A percentile compares a stretch with the other conserved stretches of the same genome.
phyloP scores from a whole-genome alignment of 768 basidiomycete species.

The Tricholoma bakamatsutake region DNA sequence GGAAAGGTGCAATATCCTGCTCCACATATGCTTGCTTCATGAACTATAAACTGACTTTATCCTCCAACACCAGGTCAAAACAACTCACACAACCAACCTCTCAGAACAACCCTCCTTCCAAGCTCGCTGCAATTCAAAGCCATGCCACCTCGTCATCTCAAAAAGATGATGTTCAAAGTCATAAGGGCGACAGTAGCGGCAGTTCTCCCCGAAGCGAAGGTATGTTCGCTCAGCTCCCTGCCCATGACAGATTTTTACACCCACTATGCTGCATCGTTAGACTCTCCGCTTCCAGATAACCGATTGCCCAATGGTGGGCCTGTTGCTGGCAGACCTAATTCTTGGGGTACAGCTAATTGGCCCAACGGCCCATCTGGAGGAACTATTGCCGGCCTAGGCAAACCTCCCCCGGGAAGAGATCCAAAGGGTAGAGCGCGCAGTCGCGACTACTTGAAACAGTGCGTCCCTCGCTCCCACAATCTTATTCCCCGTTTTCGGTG shows the following conservation, averaged over 20 bases:
- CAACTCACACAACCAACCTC: constrained; percentile 61
- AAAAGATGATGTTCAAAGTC: constrained; percentile 68
- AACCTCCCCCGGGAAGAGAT: constrained; percentile 77
- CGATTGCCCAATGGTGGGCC: constrained; percentile 59
- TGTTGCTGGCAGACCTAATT: constrained; percentile 43
- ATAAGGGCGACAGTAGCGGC: constrained; percentile 73
- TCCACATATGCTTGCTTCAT: constrained; percentile 4
- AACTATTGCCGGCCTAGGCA: constrained; percentile 48
- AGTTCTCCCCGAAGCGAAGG: constrained; percentile 88
- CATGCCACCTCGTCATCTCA: constrained; percentile 42
- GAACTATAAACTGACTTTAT: not conserved
- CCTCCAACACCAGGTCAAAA: constrained; percentile 54
- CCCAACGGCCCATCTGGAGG: constrained; percentile 39
- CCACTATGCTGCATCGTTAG: constrained; percentile 28
- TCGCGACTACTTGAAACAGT: constrained; percentile 97
- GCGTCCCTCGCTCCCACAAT: constrained; percentile 24
- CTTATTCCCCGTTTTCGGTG: not conserved
- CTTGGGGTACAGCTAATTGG: constrained; percentile 50
- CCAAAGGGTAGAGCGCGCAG: constrained; percentile 94
- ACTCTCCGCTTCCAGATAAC: constrained; percentile 67
- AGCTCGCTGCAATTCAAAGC: constrained; percentile 57
- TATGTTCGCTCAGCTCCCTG: constrained; percentile 23
- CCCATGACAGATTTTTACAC: constrained; percentile 4
- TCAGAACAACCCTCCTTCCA: constrained; percentile 57
- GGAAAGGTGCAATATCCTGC: constrained; percentile 68